Base-by-base conservation (phyloP, 2,329 filamentous ascomycete species). In the Aspergillus phoenicis region DNA sequence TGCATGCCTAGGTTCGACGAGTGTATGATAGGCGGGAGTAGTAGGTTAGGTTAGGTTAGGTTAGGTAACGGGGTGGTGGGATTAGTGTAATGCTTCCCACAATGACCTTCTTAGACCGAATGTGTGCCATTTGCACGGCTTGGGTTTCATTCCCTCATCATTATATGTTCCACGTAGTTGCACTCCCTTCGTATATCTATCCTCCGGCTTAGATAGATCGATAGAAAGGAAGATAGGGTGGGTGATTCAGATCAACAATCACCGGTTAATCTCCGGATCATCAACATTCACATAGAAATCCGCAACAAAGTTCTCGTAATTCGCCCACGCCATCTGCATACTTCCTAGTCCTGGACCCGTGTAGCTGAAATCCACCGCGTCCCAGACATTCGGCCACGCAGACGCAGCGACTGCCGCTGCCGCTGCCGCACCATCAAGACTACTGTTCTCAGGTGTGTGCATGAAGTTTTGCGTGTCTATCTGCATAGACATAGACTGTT, bases 241-340 rank as follows among this genome's bases (percentile, higher is more conserved):
- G 36, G 36, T 11, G 15, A 43, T 10, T 11, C 36, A 4, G 26
- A n/a, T 17, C n/a, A 20, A 5, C 17, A 15, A 47, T 60, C 43
- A 63, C 15, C 59, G 57, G n/a, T 60, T 45, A 20, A 66, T 57
- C 52, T 71, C 64, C 38, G 68, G 66, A 22, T 62, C 63, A 41
- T 71, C 66, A n/a, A 63, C 63, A 59, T 58, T 69, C 26, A 67
- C 66, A 53, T 71, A 69, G 8, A 68, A 15, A 55, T 70, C 71
- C 1, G 66, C 69, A 8, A 74, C 67, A 41, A 74, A 73, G 24
- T 59, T 69, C 41, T 70, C 66, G 52, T 73, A 73, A 28, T 65
- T 71, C 28, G 64, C 47, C 71, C 71, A 74, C 1, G 70, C 67
- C 26, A 61, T 61, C 52, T 70, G 41, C 17, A 22, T 36, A 36